Evolutionary conservation across 192 early-diverging fungal species (phyloP).

Genomic region (Spizellomyces sp.): DNA sequence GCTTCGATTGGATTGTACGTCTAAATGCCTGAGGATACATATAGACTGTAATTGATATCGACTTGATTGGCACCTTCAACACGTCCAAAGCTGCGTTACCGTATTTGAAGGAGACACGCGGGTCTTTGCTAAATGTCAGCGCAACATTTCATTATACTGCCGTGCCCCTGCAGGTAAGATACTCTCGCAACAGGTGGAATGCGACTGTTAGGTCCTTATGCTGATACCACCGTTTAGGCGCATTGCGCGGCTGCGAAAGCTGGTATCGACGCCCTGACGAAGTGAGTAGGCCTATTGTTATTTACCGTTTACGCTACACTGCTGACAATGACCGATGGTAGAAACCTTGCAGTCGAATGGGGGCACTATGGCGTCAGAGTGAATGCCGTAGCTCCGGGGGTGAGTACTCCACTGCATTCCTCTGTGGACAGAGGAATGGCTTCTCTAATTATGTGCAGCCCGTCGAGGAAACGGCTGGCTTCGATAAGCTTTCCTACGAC

Average conservation of each 20-base stretch:
- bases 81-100: slow-evolving; percentile 70
- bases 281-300: slow-evolving; percentile 18
- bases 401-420: neutral
- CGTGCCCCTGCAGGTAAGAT: slow-evolving; percentile 44
- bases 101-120: slow-evolving; percentile 67
- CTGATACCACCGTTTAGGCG: slow-evolving; percentile 8
- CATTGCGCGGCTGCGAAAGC: slow-evolving; percentile 66
- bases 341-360: slow-evolving; percentile 65
- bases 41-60: slow-evolving; percentile 49
- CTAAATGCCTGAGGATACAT: neutral
- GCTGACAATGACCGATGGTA: neutral
- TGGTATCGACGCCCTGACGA: slow-evolving; percentile 63
- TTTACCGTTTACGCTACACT: too few relatives aligned
- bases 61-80: slow-evolving; percentile 77
- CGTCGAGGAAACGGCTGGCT: slow-evolving; percentile 49
- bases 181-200: slow-evolving; percentile 39
- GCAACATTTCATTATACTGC: slow-evolving; percentile 70
- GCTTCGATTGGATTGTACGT: too few relatives aligned
- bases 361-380: slow-evolving; percentile 70
- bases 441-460: slow-evolving; percentile 21
- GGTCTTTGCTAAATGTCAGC: slow-evolving; percentile 68
- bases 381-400: slow-evolving; percentile 68
- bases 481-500: slow-evolving; percentile 30
- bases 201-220: slow-evolving; percentile 19
- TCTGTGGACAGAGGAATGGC: neutral